Evolutionary conservation across 2,329 filamentous ascomycete genomes (phyloP), one percentile per base, ranked within the genome.

Genomic region (Diaporthe sp.): DNA sequence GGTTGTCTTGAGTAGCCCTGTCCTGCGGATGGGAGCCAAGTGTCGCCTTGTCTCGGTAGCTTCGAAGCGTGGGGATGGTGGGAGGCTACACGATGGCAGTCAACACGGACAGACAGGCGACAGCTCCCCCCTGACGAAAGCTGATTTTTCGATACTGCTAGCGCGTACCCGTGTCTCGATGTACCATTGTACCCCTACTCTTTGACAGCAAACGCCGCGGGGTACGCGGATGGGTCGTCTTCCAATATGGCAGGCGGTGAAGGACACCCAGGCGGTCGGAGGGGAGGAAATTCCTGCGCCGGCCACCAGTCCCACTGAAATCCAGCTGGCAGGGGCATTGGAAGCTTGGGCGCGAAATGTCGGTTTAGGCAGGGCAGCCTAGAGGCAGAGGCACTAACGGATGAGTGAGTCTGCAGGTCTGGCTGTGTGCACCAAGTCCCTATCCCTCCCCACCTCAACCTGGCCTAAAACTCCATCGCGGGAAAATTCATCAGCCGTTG

Each of bases 141-240:
- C 74, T 76, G 74, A 76, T 73, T 76, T 76, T 76, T 76, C 74
- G 51, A 51, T 58, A 17, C 74, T 70, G 71, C 74, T 60, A 73
- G 71, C 74, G 71, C 73, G 74, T 74, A 67, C 58, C 44, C 61
- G 34, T 65, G 61, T 22, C 42, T 34, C 61, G 20, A 49, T 61
- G 70, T 60, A 72, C 55, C 47, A 2, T 25, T 17, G 71, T 73
- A 72, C 39, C 53, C 68, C 53, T 34, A n/a, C 20, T 58, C 31
- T 28, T 47, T 31, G 42, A 60, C 58, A 42, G 58, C 61, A 57
- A 57, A 34, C 28, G 44, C 53, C 74, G 74, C 74, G 74, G 74
- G 74, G 74, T 76, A 70, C 34, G 31, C 37, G 51, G 37, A 60
- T 42, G 57, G 22, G 4, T 9, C n/a, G 47, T 15, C 2, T 8